Evolutionary conservation across 176 grass and related monocot genomes (phyloP).

Genomic region (Phyllostachys edulis): DNA sequence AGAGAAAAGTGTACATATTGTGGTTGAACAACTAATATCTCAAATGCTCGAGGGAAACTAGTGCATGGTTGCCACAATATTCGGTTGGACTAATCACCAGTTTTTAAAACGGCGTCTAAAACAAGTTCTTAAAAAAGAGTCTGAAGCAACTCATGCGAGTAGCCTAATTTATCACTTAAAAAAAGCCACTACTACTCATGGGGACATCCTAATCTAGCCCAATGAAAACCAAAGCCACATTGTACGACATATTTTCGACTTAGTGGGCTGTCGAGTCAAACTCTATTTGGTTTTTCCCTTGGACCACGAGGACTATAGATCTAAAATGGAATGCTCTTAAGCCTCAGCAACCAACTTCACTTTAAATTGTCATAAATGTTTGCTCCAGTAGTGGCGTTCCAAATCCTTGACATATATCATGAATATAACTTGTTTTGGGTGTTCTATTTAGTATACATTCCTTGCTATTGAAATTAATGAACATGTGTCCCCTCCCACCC

Average conservation of each 20-base stretch:
- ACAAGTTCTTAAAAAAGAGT: not conserved
- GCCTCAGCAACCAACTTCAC: not conserved
- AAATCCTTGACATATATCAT: no score
- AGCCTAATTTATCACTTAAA: not conserved
- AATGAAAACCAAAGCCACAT: not conserved
- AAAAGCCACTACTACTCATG: no score
- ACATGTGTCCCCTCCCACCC: no score
- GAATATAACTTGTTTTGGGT: no score
- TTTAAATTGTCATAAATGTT: not conserved
- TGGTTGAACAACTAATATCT: no score
- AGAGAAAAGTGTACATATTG: not conserved
- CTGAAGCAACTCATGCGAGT: accelerated
- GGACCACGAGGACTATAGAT: not conserved
- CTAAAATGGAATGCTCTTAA: not conserved
- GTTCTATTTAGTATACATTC: no score
- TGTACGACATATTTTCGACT: not conserved
- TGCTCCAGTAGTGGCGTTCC: no score
- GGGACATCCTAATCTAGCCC: not conserved
- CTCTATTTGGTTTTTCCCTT: not conserved
- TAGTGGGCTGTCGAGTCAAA: not conserved
- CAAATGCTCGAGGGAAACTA: no score
- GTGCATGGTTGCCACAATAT: no score
- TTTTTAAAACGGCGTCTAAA: not conserved
- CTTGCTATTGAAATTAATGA: no score
- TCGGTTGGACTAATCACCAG: no score